These are phyloP conservation scores for Tolypocladium sp. DNA, from an alignment of 2,329 filamentous ascomycete genomes.

Conservation along the genomic window DNA sequence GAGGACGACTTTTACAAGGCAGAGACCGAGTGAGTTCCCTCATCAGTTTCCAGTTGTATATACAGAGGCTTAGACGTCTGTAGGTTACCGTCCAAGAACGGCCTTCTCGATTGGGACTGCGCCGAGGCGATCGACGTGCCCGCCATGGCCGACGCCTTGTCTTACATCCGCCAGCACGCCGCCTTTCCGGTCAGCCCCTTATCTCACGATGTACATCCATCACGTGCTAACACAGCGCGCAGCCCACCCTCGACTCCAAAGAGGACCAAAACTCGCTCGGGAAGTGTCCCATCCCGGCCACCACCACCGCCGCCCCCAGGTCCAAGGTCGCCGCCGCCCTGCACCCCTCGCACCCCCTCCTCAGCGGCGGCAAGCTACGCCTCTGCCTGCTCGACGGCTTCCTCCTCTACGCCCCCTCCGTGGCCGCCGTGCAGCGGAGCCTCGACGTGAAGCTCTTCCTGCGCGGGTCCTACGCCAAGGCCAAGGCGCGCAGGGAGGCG, in stretches of 20 bases:
- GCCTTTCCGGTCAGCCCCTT: too few relatives aligned
- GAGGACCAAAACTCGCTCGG: slow-evolving; percentile 57
- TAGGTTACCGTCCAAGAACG: slow-evolving; percentile 47
- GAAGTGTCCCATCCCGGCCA: slow-evolving; percentile 38
- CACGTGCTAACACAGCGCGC: not conserved
- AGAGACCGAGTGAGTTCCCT: slow-evolving; percentile 54
- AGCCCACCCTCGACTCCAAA: slow-evolving; percentile 23
- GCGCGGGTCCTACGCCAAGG: slow-evolving; percentile 54
- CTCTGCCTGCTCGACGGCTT: slow-evolving; percentile 84
- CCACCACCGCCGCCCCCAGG: slow-evolving; percentile 36
- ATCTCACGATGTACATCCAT: too few relatives aligned
- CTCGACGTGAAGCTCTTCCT: slow-evolving; percentile 76
- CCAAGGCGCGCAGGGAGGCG: slow-evolving; percentile 56
- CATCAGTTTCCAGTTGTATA: too few relatives aligned
- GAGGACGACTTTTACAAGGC: slow-evolving; percentile 92
- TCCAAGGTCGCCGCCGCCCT: slow-evolving; percentile 38
- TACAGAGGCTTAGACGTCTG: not conserved
- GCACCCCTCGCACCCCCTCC: slow-evolving; percentile 29
- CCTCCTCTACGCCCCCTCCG: slow-evolving; percentile 59
- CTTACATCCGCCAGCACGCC: slow-evolving; percentile 62
- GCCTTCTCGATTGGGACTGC: slow-evolving; percentile 86
- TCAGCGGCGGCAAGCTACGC: slow-evolving; percentile 16
- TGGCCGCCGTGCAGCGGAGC: slow-evolving; percentile 45
- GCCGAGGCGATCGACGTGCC: slow-evolving; percentile 66
- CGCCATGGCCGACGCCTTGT: slow-evolving; percentile 56